Conservation (phyloP, 2,329 filamentous ascomycete species). For the Hirsutella minnesotensis region DNA sequence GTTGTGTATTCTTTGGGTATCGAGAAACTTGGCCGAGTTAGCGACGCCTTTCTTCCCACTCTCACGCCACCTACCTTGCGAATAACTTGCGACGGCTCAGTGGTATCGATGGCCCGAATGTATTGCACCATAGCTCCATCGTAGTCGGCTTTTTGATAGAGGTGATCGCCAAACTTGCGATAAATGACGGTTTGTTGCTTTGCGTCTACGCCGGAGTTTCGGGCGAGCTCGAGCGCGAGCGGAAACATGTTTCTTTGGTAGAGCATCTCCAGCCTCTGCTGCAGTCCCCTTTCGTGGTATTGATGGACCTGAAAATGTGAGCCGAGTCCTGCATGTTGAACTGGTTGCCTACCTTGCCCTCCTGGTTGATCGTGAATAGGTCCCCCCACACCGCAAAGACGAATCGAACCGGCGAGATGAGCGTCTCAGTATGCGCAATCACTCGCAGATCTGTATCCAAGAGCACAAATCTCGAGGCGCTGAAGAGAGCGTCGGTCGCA, state of each 20-base stretch:
- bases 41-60: slow-evolving; percentile 1
- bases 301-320: slow-evolving; percentile 51
- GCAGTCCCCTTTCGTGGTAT: slow-evolving; percentile 82
- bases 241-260: slow-evolving; percentile 92
- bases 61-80: slow-evolving; percentile 51
- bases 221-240: slow-evolving; percentile 81
- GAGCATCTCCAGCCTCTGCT: slow-evolving; percentile 83
- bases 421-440: slow-evolving; percentile 76
- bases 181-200: slow-evolving; percentile 86
- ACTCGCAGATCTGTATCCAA: slow-evolving; percentile 88
- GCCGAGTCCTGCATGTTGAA: not conserved
- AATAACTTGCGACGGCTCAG: slow-evolving; percentile 92
- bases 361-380: slow-evolving; percentile 77
- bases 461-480: slow-evolving; percentile 76
- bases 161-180: slow-evolving; percentile 82
- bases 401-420: slow-evolving; percentile 67
- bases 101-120: slow-evolving; percentile 88
- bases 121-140: slow-evolving; percentile 99
- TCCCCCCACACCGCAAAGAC: slow-evolving; percentile 86
- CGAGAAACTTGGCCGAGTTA: slow-evolving; percentile 56
- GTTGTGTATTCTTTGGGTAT: slow-evolving; percentile 95
- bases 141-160: slow-evolving; percentile 92
- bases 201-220: slow-evolving; percentile 70
- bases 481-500: slow-evolving; percentile 64
- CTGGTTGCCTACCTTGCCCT: slow-evolving; percentile 62